A percentile compares a stretch with the other conserved stretches of the same genome.
These are phyloP conservation scores for Verticillium nubilum DNA, from an alignment of 2,329 filamentous ascomycete genomes.

Conservation along the genomic window DNA sequence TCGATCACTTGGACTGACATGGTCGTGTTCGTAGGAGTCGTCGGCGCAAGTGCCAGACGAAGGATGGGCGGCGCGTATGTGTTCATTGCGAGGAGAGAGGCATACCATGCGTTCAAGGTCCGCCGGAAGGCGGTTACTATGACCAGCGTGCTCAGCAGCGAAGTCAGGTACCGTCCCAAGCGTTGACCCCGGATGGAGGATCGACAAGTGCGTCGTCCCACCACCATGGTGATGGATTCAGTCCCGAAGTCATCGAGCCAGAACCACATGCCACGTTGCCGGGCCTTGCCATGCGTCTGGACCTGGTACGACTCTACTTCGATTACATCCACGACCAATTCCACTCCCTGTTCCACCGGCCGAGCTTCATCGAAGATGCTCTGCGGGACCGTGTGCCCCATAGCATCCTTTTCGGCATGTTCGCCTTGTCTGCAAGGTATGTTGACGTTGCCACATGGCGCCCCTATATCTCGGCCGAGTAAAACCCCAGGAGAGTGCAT, in stretches of 20 bases:
- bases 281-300: conserved; percentile 12
- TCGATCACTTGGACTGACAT: not conserved
- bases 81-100: conserved; percentile 43
- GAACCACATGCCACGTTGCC: conserved; percentile 9
- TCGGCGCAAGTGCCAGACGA: conserved; percentile 10
- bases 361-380: conserved; percentile 18
- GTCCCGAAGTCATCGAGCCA: conserved; percentile 5
- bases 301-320: conserved; percentile 26
- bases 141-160: conserved; percentile 10
- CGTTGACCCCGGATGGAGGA: not conserved
- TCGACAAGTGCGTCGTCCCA: conserved; percentile 3
- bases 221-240: conserved; percentile 3
- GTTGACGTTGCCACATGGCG: not conserved
- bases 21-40: not conserved
- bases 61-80: conserved; percentile 36
- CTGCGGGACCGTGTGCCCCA: conserved; percentile 13
- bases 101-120: conserved; percentile 40
- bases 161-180: not conserved
- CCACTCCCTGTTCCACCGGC: conserved; percentile 26
- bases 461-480: not conserved
- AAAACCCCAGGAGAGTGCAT: not conserved
- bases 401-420: conserved; percentile 18
- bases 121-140: conserved; percentile 11
- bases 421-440: conserved; percentile 17
- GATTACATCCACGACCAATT: conserved; percentile 27